Evolutionary conservation across 257 asterid genomes (phyloP), one percentile per base, ranked within the genome.

Genomic region (Ballota nigra): DNA sequence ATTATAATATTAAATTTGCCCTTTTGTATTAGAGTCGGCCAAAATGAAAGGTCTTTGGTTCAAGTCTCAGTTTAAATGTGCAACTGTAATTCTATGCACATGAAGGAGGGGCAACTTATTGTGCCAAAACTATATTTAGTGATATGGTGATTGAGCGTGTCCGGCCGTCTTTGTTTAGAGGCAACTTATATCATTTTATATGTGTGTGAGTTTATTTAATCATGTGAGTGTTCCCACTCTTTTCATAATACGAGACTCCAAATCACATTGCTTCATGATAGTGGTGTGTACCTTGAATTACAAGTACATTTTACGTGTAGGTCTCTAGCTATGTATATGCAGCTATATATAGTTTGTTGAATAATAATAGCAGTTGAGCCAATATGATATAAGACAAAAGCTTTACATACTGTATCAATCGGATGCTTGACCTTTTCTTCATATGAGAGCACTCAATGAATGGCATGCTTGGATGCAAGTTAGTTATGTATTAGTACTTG

Each of bases 381-480:
- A 38, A 19, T 29, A 8, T 66, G 40, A 57, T 51, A 51, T 36
- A n/a, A 9, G 15, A 28, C 3, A 74, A 43, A 40, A 61, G 47
- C 31, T 73, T 18, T 53, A 62, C 66, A 11, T 24, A 18, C 24
- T 59, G 28, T 69, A 16, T 60, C 49, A 23, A 41, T 73, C 61
- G 63, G 31, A 66, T 47, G 62, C 74, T 40, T 55, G 11, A 51
- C 16, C 58, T 58, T 63, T 51, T 19, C 8, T 31, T 71, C 43
- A 12, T 9, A 33, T 12, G 22, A 10, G 26, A 65, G 11, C 58
- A 55, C 64, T 69, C 29, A 13, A 62, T 29, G 26, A 31, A 71
- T 41, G 69, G 45, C 28, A 33, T 63, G 34, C 62, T 47, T 45
- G 20, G 22, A 52, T 80, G 72, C 68, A 65, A 20, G 58, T 60